Conservation (phyloP, 345 rosid genomes). For the Aquilaria sinensis region DNA sequence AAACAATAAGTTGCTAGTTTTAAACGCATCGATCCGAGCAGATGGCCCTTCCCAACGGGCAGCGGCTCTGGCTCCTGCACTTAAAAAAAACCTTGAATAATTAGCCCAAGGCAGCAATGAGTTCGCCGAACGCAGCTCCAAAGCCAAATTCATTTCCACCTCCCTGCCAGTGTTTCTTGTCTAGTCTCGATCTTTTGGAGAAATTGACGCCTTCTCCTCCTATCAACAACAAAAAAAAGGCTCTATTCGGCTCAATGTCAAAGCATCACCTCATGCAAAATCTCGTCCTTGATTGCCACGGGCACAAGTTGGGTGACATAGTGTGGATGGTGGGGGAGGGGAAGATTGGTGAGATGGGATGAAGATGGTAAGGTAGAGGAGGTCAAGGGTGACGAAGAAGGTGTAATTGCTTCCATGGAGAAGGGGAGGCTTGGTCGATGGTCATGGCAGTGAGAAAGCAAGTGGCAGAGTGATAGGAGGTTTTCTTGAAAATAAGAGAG, state of each 20-base stretch:
- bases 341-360: too few relatives aligned
- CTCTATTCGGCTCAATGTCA: constrained; percentile 44
- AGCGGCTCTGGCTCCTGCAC: background rate
- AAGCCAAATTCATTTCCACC: constrained; percentile 17
- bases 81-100: background rate
- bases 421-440: too few relatives aligned
- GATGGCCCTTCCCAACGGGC: background rate
- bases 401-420: too few relatives aligned
- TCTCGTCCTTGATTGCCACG: constrained; percentile 43
- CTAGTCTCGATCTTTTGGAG: constrained; percentile 66
- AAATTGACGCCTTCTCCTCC: constrained; percentile 41
- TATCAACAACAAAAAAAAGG: constrained; percentile 45
- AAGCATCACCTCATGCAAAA: constrained; percentile 62
- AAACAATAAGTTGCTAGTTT: constrained; percentile 31
- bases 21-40: constrained; percentile 11
- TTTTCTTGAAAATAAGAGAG: too few relatives aligned
- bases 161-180: constrained; percentile 31
- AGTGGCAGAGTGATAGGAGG: too few relatives aligned
- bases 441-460: too few relatives aligned
- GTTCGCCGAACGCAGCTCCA: constrained; percentile 1
- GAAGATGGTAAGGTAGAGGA: too few relatives aligned
- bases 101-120: background rate
- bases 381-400: too few relatives aligned
- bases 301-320: constrained; percentile 20
- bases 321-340: too few relatives aligned